Conservation (phyloP, 768 basidiomycete genomes). For the Xerocomellus amylosporus region DNA sequence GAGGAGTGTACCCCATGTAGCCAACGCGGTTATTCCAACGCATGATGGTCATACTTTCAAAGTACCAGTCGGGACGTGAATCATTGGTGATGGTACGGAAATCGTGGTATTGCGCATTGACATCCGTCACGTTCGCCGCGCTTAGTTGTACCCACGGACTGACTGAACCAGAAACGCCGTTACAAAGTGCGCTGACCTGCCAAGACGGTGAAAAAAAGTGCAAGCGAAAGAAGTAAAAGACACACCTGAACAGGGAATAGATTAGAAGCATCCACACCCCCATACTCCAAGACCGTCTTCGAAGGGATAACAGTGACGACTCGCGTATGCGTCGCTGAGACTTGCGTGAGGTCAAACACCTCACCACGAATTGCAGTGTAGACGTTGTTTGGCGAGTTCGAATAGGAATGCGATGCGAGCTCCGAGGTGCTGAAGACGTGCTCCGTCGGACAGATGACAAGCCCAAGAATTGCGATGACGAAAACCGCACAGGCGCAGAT, state of each 20-base stretch:
- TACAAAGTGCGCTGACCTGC: constrained; percentile 89
- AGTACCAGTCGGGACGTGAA: constrained; percentile 97
- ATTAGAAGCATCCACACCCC: constrained; percentile 66
- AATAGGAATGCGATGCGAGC: constrained; percentile 65
- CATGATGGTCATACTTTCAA: constrained; percentile 90
- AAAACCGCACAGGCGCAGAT: constrained; percentile 86
- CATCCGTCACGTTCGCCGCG: constrained; percentile 71
- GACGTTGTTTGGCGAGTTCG: constrained; percentile 67
- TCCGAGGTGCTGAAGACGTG: constrained; percentile 84
- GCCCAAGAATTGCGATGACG: constrained; percentile 85
- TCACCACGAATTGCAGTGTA: constrained; percentile 88
- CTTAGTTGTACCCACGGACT: constrained; percentile 75
- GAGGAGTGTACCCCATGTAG: constrained; percentile 80
- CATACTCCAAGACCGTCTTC: constrained; percentile 80
- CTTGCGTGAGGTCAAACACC: constrained; percentile 79
- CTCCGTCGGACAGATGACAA: constrained; percentile 91
- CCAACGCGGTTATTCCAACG: constrained; percentile 87
- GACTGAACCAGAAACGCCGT: constrained; percentile 76
- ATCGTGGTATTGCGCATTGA: constrained; percentile 87
- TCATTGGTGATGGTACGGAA: constrained; percentile 89
- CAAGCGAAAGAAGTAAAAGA: not conserved
- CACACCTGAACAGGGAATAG: constrained; percentile 93
- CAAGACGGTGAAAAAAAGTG: not conserved
- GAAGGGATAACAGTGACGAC: constrained; percentile 69
- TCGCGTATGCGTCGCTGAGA: constrained; percentile 65